Percentiles rank a stretch among this genome's conserved stretches.
These are phyloP conservation scores for Saturnispora serradocipensis DNA, from an alignment of 805 yeast species.

Conservation along the genomic window DNA sequence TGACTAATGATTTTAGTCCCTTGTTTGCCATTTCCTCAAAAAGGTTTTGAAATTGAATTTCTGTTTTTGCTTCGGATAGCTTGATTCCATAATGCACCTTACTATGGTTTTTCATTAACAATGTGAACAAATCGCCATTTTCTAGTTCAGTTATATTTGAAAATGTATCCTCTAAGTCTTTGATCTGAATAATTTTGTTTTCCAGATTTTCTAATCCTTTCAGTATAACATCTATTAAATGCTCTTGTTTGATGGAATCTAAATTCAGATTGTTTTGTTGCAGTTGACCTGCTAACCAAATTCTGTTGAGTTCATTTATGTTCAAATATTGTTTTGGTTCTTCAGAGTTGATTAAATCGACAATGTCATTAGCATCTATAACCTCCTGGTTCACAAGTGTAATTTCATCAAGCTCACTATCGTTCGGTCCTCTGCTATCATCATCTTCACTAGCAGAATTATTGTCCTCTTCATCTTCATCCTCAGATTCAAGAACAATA, in stretches of 20 bases:
- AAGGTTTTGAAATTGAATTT: slow-evolving; percentile 29
- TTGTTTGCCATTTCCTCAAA: slow-evolving; percentile 35
- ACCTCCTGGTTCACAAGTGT: slow-evolving; percentile 24
- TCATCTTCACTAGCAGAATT: slow-evolving; percentile 26
- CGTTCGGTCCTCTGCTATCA: slow-evolving; percentile 24
- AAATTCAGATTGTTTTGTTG: slow-evolving; percentile 24
- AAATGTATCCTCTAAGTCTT: slow-evolving; percentile 46
- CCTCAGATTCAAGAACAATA: slow-evolving; percentile 36
- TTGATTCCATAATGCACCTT: slow-evolving; percentile 24
- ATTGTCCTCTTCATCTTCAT: slow-evolving; percentile 25
- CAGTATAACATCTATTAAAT: slow-evolving; percentile 33
- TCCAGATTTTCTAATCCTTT: slow-evolving; percentile 30
- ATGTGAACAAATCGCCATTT: slow-evolving; percentile 39
- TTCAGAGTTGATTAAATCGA: slow-evolving; percentile 12
- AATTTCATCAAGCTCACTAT: slow-evolving; percentile 16
- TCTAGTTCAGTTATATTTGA: slow-evolving; percentile 44
- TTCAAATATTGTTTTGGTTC: slow-evolving; percentile 12
- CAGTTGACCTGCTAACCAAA: slow-evolving; percentile 47
- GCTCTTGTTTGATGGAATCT: slow-evolving; percentile 31
- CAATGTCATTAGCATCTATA: slow-evolving; percentile 16
- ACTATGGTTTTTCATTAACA: slow-evolving; percentile 36
- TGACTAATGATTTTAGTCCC: slow-evolving; percentile 33
- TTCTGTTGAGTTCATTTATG: slow-evolving; percentile 25
- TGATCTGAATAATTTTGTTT: slow-evolving; percentile 23
- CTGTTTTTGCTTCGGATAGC: slow-evolving; percentile 17